These are phyloP conservation scores for Linnemannia schmuckeri DNA, from an alignment of 192 early-diverging fungal species.

Conservation along the genomic window DNA sequence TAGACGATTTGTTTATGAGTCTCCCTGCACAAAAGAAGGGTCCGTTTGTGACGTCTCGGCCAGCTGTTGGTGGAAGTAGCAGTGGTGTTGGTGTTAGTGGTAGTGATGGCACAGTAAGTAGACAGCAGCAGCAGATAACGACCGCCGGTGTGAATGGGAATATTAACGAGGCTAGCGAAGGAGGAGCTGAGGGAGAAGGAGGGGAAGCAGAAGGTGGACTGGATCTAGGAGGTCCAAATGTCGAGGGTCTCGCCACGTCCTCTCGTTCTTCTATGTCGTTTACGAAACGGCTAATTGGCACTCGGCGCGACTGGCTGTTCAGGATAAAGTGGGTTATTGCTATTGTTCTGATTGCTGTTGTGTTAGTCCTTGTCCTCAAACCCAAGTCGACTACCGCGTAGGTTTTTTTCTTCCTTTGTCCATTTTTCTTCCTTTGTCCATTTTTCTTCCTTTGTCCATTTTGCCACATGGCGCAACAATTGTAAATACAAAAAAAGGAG, in stretches of 20 bases:
- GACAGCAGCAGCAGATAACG: background rate
- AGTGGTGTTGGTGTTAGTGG: background rate
- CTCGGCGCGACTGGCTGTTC: background rate
- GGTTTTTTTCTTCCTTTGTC: background rate
- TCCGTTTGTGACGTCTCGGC: conserved; percentile 12
- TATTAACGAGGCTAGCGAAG: background rate
- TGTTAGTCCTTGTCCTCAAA: conserved; percentile 31
- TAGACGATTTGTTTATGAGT: conserved; percentile 47
- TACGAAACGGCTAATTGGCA: conserved; percentile 5
- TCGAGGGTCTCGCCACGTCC: background rate
- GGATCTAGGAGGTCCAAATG: background rate
- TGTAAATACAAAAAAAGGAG: background rate
- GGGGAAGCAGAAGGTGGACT: background rate
- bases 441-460: background rate
- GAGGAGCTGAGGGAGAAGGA: background rate
- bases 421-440: background rate
- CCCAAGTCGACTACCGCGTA: background rate
- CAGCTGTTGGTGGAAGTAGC: background rate
- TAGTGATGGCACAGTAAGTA: background rate
- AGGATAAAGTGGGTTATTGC: conserved; percentile 36
- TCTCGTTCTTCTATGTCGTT: background rate
- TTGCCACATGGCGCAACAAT: conserved; percentile 3
- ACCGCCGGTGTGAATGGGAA: background rate
- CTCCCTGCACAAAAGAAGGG: conserved; percentile 39
- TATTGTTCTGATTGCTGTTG: conserved; percentile 23